Evolutionary conservation across 305 asterid genomes (phyloP).

Genomic region (Solanum aculeatissimum): DNA sequence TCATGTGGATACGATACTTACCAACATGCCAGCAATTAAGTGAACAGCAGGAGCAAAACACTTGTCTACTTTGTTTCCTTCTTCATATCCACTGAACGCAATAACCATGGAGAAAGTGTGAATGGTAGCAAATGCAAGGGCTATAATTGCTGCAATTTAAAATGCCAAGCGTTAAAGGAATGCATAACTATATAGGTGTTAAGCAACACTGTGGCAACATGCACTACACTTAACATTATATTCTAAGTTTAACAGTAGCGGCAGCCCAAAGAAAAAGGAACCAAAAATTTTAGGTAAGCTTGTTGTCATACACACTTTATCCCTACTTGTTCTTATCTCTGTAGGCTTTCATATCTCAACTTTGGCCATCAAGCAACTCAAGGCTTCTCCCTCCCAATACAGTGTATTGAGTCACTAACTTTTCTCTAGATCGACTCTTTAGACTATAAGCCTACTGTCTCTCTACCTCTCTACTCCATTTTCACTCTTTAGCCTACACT

Average conservation of each 20-base stretch:
- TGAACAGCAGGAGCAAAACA: conserved; percentile 70
- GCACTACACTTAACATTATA: neutral
- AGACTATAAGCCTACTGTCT: neutral
- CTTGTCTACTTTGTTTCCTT: conserved; percentile 60
- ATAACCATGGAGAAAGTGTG: conserved; percentile 97
- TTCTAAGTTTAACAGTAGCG: neutral
- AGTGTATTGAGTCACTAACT: neutral
- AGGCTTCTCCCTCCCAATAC: neutral
- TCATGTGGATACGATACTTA: conserved; percentile 17
- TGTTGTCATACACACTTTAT: neutral
- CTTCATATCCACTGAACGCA: conserved; percentile 79
- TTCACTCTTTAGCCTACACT: neutral
- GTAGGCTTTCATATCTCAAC: neutral
- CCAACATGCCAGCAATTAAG: conserved; percentile 74
- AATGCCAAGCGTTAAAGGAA: neutral
- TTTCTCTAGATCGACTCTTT: neutral
- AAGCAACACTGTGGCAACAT: neutral
- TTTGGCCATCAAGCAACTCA: neutral
- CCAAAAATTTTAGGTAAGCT: neutral
- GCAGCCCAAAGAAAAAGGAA: neutral
- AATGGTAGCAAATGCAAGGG: conserved; percentile 89
- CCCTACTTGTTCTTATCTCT: neutral
- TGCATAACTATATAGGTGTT: neutral
- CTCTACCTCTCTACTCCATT: neutral
- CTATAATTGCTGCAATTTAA: conserved; percentile 63